Base-by-base conservation (phyloP, 139 green algal genomes). In the Chlorella vulgaris region DNA sequence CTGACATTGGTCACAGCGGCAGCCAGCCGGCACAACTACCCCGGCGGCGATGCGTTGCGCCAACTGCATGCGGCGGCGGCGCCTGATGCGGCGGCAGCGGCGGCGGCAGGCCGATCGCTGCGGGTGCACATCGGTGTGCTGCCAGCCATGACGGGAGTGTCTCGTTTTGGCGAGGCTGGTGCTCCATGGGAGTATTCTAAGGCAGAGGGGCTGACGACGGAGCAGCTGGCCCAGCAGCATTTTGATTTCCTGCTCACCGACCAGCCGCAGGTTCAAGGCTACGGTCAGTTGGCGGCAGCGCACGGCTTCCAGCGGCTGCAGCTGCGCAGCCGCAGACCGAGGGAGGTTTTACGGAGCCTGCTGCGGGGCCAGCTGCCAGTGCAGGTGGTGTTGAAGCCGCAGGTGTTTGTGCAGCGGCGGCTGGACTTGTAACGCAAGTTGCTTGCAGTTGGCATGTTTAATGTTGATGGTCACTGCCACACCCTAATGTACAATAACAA, bases 81-180 rank as follows among this genome's bases (percentile, higher is more conserved):
- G 29, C 24, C 39, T 2, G 35, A 50, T 5, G 58, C 55, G 47
- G 31, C 62, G 51, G 31, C 69, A 18, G 50, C 51, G 10, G 47
- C 74, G 0, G 82, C 35, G 29, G 33, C 33, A 15, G 66, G 66
- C 31, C 33, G 22, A 21, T 63, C 50, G 33, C 35, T 76, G 36
- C 42, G 50, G 24, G 88, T 96, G 19, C 92, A 96, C 89, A 92
- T 96, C 26, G 91, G 75, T 40, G 81, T 84, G 31, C 58, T 89
- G 22, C 62, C 92, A 22, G 91, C 91, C 7, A 94, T 93, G 90
- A 94, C 92, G 33, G 92, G 92, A 3, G 92, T 94, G n/a, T 89
- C 88, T 1, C 81, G 92, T 13, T 96, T 95, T 80, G 77, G 78
- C 3, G 83, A 95, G 82, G 7, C 62, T 18, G 65, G 70, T 4